A percentile compares a stretch with the other conserved stretches of the same genome.
Conservation (phyloP, 1,284 basidiomycete species). For the Sporisorium exsertum region DNA sequence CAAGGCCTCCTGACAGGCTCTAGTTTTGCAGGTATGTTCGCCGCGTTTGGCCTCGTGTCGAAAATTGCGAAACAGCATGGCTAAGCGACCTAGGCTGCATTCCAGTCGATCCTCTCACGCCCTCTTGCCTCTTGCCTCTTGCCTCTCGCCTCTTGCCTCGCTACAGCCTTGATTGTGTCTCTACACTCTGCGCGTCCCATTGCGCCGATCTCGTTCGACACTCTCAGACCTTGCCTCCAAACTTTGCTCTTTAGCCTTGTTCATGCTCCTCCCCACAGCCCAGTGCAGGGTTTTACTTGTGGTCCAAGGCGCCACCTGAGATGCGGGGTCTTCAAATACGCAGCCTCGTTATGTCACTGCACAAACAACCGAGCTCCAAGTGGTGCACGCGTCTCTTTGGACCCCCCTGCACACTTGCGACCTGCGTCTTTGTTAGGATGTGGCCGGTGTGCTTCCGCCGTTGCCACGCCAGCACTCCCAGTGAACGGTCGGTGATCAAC, state of each 20-base stretch:
- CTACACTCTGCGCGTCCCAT: background rate
- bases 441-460: background rate
- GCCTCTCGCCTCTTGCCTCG: too few relatives aligned
- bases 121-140: too few relatives aligned
- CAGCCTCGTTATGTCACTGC: background rate
- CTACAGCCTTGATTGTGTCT: too few relatives aligned
- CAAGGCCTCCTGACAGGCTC: slow-evolving; percentile 7
- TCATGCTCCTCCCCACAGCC: background rate
- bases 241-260: background rate
- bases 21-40: background rate
- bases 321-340: background rate
- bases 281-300: background rate
- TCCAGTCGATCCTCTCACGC: slow-evolving; percentile 10
- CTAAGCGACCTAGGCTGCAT: background rate
- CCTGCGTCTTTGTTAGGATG: background rate
- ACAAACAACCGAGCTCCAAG: background rate
- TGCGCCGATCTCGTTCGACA: slow-evolving; percentile 1
- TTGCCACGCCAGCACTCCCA: background rate
- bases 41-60: slow-evolving; percentile 11
- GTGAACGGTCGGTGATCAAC: background rate
- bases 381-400: slow-evolving; percentile 5
- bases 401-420: background rate
- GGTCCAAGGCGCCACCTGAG: background rate
- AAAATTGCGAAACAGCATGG: slow-evolving; percentile 6
- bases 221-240: background rate